Evolutionary conservation across 176 grass and related monocot species (phyloP).

Genomic region (Rhynchospora pubera): DNA sequence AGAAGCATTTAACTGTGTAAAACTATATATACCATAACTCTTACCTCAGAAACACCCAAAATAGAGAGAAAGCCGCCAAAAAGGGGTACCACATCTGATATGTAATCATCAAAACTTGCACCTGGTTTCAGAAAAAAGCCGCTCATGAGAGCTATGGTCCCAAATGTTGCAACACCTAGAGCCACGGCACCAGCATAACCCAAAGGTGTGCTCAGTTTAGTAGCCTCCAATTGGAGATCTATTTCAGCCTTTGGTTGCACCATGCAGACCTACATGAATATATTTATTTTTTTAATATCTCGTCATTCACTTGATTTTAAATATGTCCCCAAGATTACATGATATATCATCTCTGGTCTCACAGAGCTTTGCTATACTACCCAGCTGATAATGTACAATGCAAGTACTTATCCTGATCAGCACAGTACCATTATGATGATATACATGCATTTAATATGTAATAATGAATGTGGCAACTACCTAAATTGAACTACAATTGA

Average conservation of each 20-base stretch:
- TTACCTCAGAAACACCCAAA: conserved; percentile 89
- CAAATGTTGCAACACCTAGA: conserved; percentile 75
- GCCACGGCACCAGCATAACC: conserved; percentile 63
- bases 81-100: conserved; percentile 77
- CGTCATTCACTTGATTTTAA: not conserved
- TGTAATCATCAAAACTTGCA: conserved; percentile 71
- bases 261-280: conserved; percentile 51
- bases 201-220: conserved; percentile 74
- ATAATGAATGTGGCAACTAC: not conserved
- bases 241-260: conserved; percentile 97
- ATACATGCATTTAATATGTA: not conserved
- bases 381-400: not conserved
- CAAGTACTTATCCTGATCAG: not conserved
- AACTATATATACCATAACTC: not conserved
- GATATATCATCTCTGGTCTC: not conserved
- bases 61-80: conserved; percentile 82
- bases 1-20: not conserved
- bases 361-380: not conserved
- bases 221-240: conserved; percentile 73
- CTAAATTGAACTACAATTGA: not conserved
- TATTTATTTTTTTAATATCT: not conserved
- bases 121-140: conserved; percentile 95
- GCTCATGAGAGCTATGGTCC: conserved; percentile 79
- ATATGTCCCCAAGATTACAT: not conserved
- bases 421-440: not conserved